Evolutionary conservation across 768 basidiomycete species (phyloP), one percentile per base, ranked within the genome.

Genomic region (Mycena albidolilacea): DNA sequence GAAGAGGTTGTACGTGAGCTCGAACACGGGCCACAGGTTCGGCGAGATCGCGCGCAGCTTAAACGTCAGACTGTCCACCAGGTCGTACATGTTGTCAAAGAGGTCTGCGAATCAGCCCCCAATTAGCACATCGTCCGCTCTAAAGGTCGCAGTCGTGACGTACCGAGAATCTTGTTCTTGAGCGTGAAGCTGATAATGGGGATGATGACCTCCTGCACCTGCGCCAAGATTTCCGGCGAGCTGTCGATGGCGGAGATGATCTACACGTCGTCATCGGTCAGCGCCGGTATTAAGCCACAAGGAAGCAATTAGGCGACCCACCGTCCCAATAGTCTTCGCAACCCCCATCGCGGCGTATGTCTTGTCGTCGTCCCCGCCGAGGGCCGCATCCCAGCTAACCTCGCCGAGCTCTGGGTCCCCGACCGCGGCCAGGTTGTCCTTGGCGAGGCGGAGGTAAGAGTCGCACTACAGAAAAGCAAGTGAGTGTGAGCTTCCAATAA

Each of bases 261-360:
- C 93, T 96, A 78, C 12, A 65, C 9, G 19, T 43, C 41, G 41
- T 30, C 37, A n/a, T 57, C 37, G 37, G 37, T 58, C 15, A 37
- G 38, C 50, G 50, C 39, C 9, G 61, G 10, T 75, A 38, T 41
- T 66, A 64, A n/a, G 46, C 11, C 9, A 59, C 61, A 61, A 70
- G 70, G 17, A n/a, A 68, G 23, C 30, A 37, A 41, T n/a, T 7
- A 54, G 23, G 19, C 37, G 81, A 54, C 91, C 50, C 71, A 93
- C 94, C 17, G 94, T 95, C 69, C 88, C 86, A 76, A 96, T 94
- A 14, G 95, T 96, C 87, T 95, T 95, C 1, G 94, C 89, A 38
- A 96, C 88, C 57, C 94, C 94, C 93, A 96, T 96, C 19, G 94
- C 93, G 19, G 93, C 91, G 72, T 95, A 94, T 1, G 92, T 91